phyloP scores from a whole-genome alignment of 768 basidiomycete species.

The Lactarius hengduanensis region DNA sequence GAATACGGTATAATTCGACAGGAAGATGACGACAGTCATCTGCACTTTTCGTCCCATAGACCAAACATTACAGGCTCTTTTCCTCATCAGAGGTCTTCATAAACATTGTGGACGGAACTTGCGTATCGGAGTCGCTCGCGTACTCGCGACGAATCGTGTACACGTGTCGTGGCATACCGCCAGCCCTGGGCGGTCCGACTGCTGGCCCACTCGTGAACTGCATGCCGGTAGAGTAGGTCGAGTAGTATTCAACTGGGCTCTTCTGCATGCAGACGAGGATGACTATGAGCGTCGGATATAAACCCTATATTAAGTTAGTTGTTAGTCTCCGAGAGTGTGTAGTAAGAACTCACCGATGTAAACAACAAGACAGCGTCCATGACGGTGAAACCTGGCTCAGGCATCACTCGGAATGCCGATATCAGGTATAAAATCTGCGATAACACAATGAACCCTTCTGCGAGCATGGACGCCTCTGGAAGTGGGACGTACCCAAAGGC shows the following conservation, averaged over 20 bases:
- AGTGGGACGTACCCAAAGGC: constrained; percentile 15
- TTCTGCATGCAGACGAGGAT: constrained; percentile 23
- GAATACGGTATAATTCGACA: constrained; percentile 2
- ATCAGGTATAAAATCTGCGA: constrained; percentile 15
- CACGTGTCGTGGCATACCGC: constrained; percentile 8
- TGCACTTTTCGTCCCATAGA: neutral
- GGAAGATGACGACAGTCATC: neutral
- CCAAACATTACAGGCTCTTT: constrained; percentile 11
- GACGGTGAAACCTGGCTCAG: constrained; percentile 13
- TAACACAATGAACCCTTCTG: neutral
- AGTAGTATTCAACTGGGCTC: constrained; percentile 19
- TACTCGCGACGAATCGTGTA: constrained; percentile 14
- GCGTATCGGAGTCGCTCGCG: constrained; percentile 9
- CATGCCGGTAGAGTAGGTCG: constrained; percentile 16
- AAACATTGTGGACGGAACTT: constrained; percentile 17
- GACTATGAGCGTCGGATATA: constrained; percentile 22
- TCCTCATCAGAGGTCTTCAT: constrained; percentile 15
- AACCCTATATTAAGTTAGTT: constrained; percentile 3
- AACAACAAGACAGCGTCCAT: constrained; percentile 18
- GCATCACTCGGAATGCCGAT: constrained; percentile 13
- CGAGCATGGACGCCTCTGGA: neutral
- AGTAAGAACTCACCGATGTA: constrained; percentile 4
- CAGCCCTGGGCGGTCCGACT: neutral
- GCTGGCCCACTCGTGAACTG: constrained; percentile 5
- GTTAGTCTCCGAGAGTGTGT: neutral